These are phyloP conservation scores for Tympanopsis confertula DNA, from an alignment of 2,329 filamentous ascomycete genomes.

Conservation along the genomic window DNA sequence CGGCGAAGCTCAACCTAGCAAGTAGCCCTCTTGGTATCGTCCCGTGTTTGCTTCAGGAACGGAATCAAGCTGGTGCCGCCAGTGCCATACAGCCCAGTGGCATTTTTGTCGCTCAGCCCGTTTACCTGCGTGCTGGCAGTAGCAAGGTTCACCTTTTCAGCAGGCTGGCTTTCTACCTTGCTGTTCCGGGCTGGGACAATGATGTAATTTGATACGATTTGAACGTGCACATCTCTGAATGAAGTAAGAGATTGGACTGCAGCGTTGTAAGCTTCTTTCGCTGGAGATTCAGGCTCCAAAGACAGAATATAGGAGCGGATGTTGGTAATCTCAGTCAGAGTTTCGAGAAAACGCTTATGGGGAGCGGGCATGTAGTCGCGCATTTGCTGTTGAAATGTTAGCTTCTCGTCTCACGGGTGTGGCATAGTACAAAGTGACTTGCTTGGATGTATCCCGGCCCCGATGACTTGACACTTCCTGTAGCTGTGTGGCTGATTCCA, in stretches of 20 bases:
- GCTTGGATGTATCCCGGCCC: constrained; percentile 5
- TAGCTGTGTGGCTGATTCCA: constrained; percentile 61
- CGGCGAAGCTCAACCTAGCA: no score
- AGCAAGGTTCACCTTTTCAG: constrained; percentile 24
- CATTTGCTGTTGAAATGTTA: constrained; percentile 51
- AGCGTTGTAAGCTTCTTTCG: constrained; percentile 47
- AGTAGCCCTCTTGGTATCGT: constrained; percentile 86
- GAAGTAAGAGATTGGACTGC: constrained; percentile 65
- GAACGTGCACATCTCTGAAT: constrained; percentile 77
- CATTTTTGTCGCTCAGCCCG: constrained; percentile 11
- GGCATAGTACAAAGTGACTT: constrained; percentile 1
- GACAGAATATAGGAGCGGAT: constrained; percentile 56
- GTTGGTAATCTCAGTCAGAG: constrained; percentile 59
- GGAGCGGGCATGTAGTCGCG: constrained; percentile 81
- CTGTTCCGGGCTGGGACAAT: constrained; percentile 58
- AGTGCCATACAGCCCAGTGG: constrained; percentile 58
- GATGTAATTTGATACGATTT: constrained; percentile 84
- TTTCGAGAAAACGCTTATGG: constrained; percentile 67
- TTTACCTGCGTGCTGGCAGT: constrained; percentile 22
- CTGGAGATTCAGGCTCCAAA: constrained; percentile 37
- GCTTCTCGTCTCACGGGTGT: constrained; percentile 3
- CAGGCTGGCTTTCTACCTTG: constrained; percentile 16
- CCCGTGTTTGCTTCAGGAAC: constrained; percentile 77
- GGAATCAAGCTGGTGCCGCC: constrained; percentile 80
- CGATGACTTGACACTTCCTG: constrained; percentile 16